Base-by-base conservation (phyloP, 139 green algal species). In the Raphidocelis subcapitata region DNA sequence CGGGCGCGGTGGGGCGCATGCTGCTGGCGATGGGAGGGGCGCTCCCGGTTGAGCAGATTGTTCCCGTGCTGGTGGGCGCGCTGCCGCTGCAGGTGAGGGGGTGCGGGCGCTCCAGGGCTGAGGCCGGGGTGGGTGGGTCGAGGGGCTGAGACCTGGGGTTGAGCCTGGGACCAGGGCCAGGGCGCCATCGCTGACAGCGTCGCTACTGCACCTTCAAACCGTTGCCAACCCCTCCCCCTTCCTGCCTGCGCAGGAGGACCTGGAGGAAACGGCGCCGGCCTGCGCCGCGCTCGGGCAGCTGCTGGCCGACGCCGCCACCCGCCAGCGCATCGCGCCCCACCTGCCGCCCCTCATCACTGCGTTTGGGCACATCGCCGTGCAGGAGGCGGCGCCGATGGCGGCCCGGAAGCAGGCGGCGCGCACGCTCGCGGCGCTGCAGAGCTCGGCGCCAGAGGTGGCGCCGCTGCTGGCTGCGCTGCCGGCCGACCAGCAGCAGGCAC, bases 1-100 rank as follows among this genome's bases (percentile, higher is more conserved):
- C 74, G 2, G 87, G 87, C 32, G 89, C 87, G 46, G 87, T 94
- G 5, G 86, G 69, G 0, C 77, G 90, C 2, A 83, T 94, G 59
- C 57, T 93, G 24, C 24, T 75, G 24, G 64, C 72, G 1, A 56
- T 62, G 3, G 74, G 61, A 10, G 73, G 26, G 3, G 54, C 47
- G 21, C 61, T 88, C 44, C 84, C 82, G 8, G 49, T 90, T 5
- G 75, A 74, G 47, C 81, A 89, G 74, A 75, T 92, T 5, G 41
- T 93, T 55, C 86, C 86, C 1, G 79, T 91, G 41, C 63, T 92
- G 18, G 62, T 92, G 56, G 60, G 49, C 1, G 84, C 78, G 2
- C 77, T 93, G 62, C 88, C 88, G 21, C 72, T 87, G 52, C 63
- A 67, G 70, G 70, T 77, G 61, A 8, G 26, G 55, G 24, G 10